Conservation (phyloP, 108 stramenopile species). For the Bacterosira constricta region DNA sequence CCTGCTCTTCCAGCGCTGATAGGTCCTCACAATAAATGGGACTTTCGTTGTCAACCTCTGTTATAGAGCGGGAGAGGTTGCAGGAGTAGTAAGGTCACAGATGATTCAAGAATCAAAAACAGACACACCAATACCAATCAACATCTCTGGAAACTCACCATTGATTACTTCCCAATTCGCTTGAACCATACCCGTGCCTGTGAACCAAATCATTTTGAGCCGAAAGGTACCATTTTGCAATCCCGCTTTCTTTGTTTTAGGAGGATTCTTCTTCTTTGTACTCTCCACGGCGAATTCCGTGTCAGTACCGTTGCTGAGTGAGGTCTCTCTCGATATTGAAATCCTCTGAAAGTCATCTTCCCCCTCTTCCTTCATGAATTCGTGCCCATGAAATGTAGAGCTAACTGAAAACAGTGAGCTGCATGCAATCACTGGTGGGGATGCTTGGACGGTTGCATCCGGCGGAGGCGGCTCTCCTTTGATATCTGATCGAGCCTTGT, state of each 20-base stretch:
- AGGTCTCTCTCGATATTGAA: not conserved
- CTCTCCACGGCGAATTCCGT: not conserved
- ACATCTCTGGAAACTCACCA: not conserved
- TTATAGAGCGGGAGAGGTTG: no score
- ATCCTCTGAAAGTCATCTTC: conserved; percentile 1
- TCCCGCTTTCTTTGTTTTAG: not conserved
- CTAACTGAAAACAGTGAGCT: not conserved
- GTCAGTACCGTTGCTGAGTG: not conserved
- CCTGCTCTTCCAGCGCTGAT: conserved; percentile 26
- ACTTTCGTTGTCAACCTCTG: not conserved
- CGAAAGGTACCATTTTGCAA: not conserved
- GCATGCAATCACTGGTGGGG: not conserved
- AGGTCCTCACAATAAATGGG: conserved; percentile 24
- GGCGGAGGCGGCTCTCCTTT: conserved; percentile 3
- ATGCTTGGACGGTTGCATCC: not conserved
- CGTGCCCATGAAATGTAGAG: not conserved
- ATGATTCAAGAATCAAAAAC: no score
- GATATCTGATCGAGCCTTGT: conserved; percentile 20
- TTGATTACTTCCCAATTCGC: conserved; percentile 40
- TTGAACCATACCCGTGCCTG: conserved; percentile 40
- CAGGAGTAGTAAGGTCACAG: no score
- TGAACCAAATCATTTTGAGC: conserved; percentile 53
- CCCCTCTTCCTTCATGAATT: not conserved
- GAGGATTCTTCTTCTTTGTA: not conserved
- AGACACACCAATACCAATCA: not conserved